These are phyloP conservation scores for Polychaeton citri DNA, from an alignment of 2,329 filamentous ascomycete genomes.

Conservation along the genomic window DNA sequence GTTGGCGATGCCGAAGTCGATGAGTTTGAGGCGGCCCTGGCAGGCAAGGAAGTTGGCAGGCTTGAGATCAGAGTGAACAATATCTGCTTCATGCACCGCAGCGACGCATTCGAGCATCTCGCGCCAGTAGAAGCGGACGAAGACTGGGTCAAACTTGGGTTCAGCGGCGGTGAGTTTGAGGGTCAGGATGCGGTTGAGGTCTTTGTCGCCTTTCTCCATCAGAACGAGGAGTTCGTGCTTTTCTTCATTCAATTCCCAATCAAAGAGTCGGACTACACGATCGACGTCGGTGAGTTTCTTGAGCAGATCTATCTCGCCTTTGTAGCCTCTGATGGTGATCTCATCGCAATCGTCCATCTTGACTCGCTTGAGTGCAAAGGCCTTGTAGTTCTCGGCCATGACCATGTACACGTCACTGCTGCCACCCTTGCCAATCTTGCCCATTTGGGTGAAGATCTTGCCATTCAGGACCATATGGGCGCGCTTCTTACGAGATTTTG, in stretches of 20 bases:
- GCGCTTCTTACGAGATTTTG: conserved; percentile 62
- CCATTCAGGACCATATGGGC: conserved; percentile 82
- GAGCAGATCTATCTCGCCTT: conserved; percentile 88
- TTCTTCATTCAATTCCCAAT: conserved; percentile 86
- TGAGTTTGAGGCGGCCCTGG: conserved; percentile 80
- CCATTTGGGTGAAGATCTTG: conserved; percentile 77
- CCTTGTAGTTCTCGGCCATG: conserved; percentile 91
- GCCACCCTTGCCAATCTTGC: conserved; percentile 81
- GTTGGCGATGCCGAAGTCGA: conserved; percentile 97
- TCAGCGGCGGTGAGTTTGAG: conserved; percentile 54
- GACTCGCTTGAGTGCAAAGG: conserved; percentile 87
- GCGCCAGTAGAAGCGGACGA: conserved; percentile 97
- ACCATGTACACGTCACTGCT: conserved; percentile 93
- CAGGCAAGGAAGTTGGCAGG: conserved; percentile 94
- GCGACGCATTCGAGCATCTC: conserved; percentile 96
- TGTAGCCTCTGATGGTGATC: conserved; percentile 68
- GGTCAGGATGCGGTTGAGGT: conserved; percentile 75
- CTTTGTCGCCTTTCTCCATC: conserved; percentile 94
- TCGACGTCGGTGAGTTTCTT: conserved; percentile 72
- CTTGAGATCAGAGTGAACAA: conserved; percentile 94
- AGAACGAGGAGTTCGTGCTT: conserved; percentile 81
- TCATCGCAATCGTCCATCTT: conserved; percentile 84
- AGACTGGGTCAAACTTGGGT: conserved; percentile 69
- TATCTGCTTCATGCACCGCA: conserved; percentile 76
- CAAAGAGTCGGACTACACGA: conserved; percentile 77